A percentile compares a stretch with the other conserved stretches of the same genome.
Conservation (phyloP, 768 basidiomycete genomes). For the Pulveroboletus sp. region DNA sequence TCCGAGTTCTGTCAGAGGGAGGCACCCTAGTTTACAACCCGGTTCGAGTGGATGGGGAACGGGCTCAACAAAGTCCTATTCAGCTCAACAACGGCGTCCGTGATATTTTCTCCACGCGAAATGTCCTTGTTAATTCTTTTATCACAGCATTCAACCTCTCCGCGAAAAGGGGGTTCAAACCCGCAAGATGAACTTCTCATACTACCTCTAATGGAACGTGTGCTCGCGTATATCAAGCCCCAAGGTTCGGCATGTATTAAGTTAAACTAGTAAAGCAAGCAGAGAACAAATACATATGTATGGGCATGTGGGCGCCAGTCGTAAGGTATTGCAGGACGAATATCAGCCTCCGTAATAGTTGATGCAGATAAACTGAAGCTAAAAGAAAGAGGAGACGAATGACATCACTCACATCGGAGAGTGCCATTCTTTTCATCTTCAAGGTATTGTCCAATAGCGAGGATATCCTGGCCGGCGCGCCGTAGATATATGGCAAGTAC, state of each 20-base stretch:
- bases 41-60: conserved; percentile 38
- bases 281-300: conserved; percentile 23
- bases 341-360: conserved; percentile 11
- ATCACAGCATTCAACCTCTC: conserved; percentile 42
- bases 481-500: conserved; percentile 70
- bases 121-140: background rate
- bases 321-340: conserved; percentile 13
- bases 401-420: conserved; percentile 37
- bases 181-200: conserved; percentile 30
- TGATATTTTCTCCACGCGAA: background rate
- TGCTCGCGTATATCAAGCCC: background rate
- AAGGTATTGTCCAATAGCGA: conserved; percentile 83
- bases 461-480: conserved; percentile 71
- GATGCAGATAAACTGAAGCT: conserved; percentile 1
- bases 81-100: conserved; percentile 28
- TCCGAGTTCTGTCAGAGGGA: conserved; percentile 21
- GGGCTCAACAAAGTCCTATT: conserved; percentile 20
- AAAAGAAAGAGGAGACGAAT: background rate
- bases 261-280: conserved; percentile 14
- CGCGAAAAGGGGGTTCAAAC: conserved; percentile 45
- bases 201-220: background rate
- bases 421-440: conserved; percentile 80
- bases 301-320: conserved; percentile 5
- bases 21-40: conserved; percentile 15
- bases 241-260: conserved; percentile 9